Conservation (phyloP, 2,329 filamentous ascomycete species). For the Amphichorda felina region DNA sequence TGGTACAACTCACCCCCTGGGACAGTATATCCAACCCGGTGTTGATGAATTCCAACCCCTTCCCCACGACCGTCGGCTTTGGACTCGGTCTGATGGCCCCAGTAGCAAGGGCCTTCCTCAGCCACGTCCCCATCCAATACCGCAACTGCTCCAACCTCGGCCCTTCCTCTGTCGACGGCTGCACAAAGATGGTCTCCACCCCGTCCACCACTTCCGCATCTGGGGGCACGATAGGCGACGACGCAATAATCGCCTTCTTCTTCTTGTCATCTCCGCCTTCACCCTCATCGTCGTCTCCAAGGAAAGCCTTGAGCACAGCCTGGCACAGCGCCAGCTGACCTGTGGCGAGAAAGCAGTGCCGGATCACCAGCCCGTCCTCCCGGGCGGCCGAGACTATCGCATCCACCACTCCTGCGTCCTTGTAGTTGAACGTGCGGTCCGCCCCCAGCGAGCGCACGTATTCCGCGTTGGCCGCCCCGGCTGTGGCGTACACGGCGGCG, state of each 20-base stretch:
- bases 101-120: conserved; percentile 17
- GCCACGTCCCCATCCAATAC: conserved; percentile 26
- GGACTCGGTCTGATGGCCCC: conserved; percentile 24
- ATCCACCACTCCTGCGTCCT: conserved; percentile 13
- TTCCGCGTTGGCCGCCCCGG: conserved; percentile 16
- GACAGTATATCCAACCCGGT: conserved; percentile 20
- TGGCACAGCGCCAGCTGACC: conserved; percentile 23
- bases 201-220: conserved; percentile 16
- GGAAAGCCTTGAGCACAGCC: conserved; percentile 21
- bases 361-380: conserved; percentile 21
- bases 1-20: conserved; percentile 10
- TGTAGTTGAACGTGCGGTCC: conserved; percentile 29
- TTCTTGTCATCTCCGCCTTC: background rate
- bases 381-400: conserved; percentile 21
- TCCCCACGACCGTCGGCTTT: conserved; percentile 21
- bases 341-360: conserved; percentile 26
- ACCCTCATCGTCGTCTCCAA: background rate
- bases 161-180: conserved; percentile 19
- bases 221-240: conserved; percentile 19
- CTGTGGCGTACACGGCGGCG: conserved; percentile 27
- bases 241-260: conserved; percentile 18
- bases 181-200: conserved; percentile 23
- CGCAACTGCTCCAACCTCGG: conserved; percentile 22
- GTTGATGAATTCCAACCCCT: conserved; percentile 22
- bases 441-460: conserved; percentile 23